Percentiles rank a stretch among this genome's conserved stretches.
Conservation (phyloP, 148 eudicot genomes). For the Arbutus unedo region DNA sequence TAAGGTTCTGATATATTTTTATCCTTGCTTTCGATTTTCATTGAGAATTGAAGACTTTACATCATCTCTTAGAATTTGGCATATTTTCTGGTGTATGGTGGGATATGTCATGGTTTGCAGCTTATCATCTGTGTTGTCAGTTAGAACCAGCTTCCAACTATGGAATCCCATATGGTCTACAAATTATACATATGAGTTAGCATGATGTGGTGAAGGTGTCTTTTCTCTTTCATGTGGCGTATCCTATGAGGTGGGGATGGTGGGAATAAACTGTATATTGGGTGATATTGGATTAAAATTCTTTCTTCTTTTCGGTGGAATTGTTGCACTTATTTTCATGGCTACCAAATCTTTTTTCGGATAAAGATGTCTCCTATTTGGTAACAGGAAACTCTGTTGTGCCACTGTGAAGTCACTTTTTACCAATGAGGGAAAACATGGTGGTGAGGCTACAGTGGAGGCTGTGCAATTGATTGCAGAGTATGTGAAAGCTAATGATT, state of each 20-base stretch:
- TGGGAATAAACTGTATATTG: not conserved
- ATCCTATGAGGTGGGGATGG: not conserved
- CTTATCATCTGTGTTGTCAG: not conserved
- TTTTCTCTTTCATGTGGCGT: not conserved
- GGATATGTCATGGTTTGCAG: not conserved
- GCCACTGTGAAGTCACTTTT: conserved; percentile 68
- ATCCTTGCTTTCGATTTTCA: not conserved
- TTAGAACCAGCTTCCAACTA: not conserved
- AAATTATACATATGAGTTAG: not conserved
- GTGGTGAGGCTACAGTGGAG: conserved; percentile 86
- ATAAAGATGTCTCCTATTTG: conserved; percentile 6
- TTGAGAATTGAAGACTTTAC: not conserved
- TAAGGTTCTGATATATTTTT: conserved; percentile 47
- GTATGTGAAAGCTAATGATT: conserved; percentile 65
- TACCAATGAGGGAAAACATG: conserved; percentile 79
- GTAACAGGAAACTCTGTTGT: conserved; percentile 65
- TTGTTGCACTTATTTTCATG: conserved; percentile 5
- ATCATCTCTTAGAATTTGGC: not conserved
- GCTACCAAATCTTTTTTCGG: not conserved
- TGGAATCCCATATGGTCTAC: not conserved
- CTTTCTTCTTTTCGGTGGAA: not conserved
- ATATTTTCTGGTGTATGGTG: not conserved
- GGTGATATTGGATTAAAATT: not conserved
- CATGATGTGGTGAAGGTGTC: not conserved
- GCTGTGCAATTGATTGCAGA: conserved; percentile 74